Conservation (phyloP, 345 rosid genomes). For the Isatis tinctoria region DNA sequence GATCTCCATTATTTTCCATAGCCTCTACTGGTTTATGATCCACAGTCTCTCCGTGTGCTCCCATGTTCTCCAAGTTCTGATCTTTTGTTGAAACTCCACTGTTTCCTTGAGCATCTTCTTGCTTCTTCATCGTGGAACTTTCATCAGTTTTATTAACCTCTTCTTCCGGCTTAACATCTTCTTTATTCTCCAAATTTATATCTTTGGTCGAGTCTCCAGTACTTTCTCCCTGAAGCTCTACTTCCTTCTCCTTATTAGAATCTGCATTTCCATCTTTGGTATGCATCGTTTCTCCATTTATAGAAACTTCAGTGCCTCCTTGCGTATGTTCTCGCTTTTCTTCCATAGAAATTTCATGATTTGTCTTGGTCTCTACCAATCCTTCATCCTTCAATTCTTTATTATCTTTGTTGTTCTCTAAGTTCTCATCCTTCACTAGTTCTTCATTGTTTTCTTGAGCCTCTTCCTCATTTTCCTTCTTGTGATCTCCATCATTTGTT, state of each 20-base stretch:
- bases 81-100: background rate
- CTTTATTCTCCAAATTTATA: background rate
- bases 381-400: background rate
- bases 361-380: background rate
- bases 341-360: background rate
- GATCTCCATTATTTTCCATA: background rate
- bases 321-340: background rate
- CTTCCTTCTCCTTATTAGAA: background rate
- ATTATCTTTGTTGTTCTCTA: background rate
- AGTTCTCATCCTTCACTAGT: background rate
- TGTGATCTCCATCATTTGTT: background rate
- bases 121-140: background rate
- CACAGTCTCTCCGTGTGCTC: background rate
- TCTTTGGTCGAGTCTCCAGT: background rate
- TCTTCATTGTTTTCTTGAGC: conserved; percentile 5
- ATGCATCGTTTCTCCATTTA: background rate
- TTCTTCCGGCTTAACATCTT: background rate
- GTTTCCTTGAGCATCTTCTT: background rate
- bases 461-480: background rate
- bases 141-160: background rate
- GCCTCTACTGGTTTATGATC: background rate
- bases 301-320: background rate
- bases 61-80: background rate
- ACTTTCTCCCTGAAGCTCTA: background rate
- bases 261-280: background rate